These are phyloP conservation scores for Lignosus rhinocerotis DNA, from an alignment of 1,284 basidiomycete genomes.

Conservation along the genomic window DNA sequence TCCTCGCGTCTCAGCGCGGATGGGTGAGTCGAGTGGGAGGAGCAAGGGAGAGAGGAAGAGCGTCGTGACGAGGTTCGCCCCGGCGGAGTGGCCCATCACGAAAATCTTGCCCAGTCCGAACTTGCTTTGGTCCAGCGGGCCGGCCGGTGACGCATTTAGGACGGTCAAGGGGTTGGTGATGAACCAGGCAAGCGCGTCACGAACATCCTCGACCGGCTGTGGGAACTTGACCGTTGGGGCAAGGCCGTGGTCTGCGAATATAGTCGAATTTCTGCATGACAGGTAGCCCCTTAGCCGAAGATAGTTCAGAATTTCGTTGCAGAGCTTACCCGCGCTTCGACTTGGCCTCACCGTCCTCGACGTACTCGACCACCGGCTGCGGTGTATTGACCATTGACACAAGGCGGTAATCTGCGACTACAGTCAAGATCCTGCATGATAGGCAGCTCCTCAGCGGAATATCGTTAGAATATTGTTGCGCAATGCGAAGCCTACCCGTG, in stretches of 20 bases:
- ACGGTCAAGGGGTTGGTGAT: constrained; percentile 35
- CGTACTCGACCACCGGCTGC: no score
- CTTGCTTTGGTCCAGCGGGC: not conserved
- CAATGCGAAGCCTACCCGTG: constrained; percentile 38
- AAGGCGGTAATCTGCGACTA: constrained; percentile 67
- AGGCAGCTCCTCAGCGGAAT: no score
- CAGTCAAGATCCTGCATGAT: no score
- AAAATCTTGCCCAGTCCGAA: constrained; percentile 38
- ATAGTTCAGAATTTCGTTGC: not conserved
- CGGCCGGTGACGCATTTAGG: not conserved
- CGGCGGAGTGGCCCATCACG: constrained; percentile 61
- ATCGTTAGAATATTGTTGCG: no score
- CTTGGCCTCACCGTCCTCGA: no score
- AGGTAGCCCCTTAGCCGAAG: no score
- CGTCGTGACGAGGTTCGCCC: constrained; percentile 49
- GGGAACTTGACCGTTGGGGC: constrained; percentile 56
- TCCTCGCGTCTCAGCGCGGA: constrained; percentile 44
- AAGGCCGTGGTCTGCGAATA: constrained; percentile 67
- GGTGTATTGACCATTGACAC: constrained; percentile 57
- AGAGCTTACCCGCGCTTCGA: constrained; percentile 42
- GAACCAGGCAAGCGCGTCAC: constrained; percentile 58
- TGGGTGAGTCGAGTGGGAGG: constrained; percentile 32
- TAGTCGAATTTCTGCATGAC: no score
- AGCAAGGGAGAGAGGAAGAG: constrained; percentile 44
- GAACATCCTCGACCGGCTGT: constrained; percentile 50